Base-by-base conservation (phyloP, 1,284 basidiomycete species). In the Cutaneotrichosporon sp. region DNA sequence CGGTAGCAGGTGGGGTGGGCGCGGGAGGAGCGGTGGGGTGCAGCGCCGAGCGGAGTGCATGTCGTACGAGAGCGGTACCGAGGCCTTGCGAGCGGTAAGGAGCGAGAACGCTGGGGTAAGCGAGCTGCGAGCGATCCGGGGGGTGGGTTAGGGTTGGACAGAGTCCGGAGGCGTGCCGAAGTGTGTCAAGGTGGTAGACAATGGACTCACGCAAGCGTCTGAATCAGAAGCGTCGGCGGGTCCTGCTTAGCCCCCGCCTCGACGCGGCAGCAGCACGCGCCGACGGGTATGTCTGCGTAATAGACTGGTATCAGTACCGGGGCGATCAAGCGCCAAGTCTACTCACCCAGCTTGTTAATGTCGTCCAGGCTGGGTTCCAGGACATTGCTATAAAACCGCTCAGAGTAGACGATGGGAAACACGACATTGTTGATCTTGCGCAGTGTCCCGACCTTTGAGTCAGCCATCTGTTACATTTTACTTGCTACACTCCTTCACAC, bases 241-340 rank as follows among this genome's bases (percentile, higher is more conserved):
- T 68, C 66, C 14, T 30, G 30, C 47, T 75, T 74, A 16, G 67
- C 59, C n/a, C 51, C 51, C 30, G 34, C 34, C 13, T 79, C 77
- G 38, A 75, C 65, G 46, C 72, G 72, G 52, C 72, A 73, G 58
- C 76, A 75, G 60, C 73, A 71, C 4, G 78, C 77, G 31, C 79
- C 79, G 38, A 81, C 79, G 38, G 79, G 79, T 61, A 81, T 81
- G 68, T 81, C 79, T 32, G 72, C 76, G 64, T 79, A 81, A 69
- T 81, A 81, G 49, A 81, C 79, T 59, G 47, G 76, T 62, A 36
- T 57, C 6, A 55, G 55, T 26, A 16, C 16, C 4, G 51, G 11
- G 16, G 46, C 16, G 21, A 52, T 38, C 34, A 49, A 61, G 56
- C 32, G 53, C 26, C 26, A 26, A 26, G 26, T 9, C 1, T 5